These are phyloP conservation scores for Bipolaris sorokiniana DNA, from an alignment of 2,329 filamentous ascomycete species.

Conservation along the genomic window DNA sequence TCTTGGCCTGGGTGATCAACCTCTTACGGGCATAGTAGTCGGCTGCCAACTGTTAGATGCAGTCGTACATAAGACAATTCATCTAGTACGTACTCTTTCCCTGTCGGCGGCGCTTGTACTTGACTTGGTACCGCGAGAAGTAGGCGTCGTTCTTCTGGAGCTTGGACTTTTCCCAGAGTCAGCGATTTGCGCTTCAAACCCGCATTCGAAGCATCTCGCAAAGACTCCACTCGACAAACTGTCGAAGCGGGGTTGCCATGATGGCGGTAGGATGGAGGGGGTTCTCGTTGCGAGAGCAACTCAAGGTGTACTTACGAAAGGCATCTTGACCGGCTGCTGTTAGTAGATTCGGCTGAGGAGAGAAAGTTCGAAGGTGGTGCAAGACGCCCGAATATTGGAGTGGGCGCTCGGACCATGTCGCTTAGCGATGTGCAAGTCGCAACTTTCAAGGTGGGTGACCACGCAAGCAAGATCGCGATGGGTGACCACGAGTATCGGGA, in stretches of 20 bases:
- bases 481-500: slow-evolving; percentile 5
- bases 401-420: slow-evolving; percentile 17
- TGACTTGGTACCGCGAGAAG: slow-evolving; percentile 99
- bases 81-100: slow-evolving; percentile 87
- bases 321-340: slow-evolving; percentile 50
- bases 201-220: slow-evolving; percentile 91
- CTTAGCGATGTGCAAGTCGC: slow-evolving; percentile 24
- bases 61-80: not conserved
- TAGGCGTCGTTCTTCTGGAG: slow-evolving; percentile 96
- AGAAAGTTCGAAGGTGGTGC: slow-evolving; percentile 30
- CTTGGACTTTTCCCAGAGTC: slow-evolving; percentile 94
- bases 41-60: slow-evolving; percentile 69
- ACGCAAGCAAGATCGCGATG: slow-evolving; percentile 7
- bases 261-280: slow-evolving; percentile 20
- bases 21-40: slow-evolving; percentile 99
- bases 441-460: slow-evolving; percentile 17
- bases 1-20: slow-evolving; percentile 99
- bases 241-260: slow-evolving; percentile 38
- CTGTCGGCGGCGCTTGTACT: slow-evolving; percentile 95
- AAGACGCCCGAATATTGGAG: slow-evolving; percentile 12
- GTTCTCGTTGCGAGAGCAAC: slow-evolving; percentile 14
- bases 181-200: slow-evolving; percentile 99
- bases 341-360: slow-evolving; percentile 34
- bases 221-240: slow-evolving; percentile 44
- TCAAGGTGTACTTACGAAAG: slow-evolving; percentile 55